Evolutionary conservation across 2,329 filamentous ascomycete species (phyloP).

Genomic region (Neopestalotiopsis sp.): DNA sequence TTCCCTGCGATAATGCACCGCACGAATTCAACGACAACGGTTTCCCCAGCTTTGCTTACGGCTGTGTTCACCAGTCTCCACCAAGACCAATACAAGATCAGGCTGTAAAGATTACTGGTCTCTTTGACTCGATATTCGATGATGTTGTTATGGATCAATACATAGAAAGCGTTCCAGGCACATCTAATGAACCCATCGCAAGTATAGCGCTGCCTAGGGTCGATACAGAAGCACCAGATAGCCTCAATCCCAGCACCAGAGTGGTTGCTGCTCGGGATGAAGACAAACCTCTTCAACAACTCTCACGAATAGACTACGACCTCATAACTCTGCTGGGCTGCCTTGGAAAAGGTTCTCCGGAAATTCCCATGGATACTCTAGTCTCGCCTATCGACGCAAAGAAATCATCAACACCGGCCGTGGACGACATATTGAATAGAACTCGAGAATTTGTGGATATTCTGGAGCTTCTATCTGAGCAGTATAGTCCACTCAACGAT

Average conservation of each 20-base stretch:
- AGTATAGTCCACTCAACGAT: neutral
- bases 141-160: neutral
- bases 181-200: neutral
- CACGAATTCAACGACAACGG: neutral
- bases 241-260: neutral
- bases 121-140: neutral
- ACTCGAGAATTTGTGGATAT: conserved; percentile 6
- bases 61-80: neutral
- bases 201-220: neutral
- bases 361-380: neutral
- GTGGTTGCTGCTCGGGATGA: neutral
- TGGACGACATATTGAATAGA: neutral
- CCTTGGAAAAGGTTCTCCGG: neutral
- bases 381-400: neutral
- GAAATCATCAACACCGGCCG: neutral
- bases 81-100: neutral
- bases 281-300: neutral
- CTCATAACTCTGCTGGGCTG: neutral
- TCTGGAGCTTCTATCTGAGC: neutral
- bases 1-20: neutral
- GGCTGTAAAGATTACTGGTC: neutral
- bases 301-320: neutral
- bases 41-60: neutral
- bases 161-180: neutral
- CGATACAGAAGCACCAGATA: neutral